Conservation (phyloP, 78 protist genomes). For the Parvularia atlantis region DNA sequence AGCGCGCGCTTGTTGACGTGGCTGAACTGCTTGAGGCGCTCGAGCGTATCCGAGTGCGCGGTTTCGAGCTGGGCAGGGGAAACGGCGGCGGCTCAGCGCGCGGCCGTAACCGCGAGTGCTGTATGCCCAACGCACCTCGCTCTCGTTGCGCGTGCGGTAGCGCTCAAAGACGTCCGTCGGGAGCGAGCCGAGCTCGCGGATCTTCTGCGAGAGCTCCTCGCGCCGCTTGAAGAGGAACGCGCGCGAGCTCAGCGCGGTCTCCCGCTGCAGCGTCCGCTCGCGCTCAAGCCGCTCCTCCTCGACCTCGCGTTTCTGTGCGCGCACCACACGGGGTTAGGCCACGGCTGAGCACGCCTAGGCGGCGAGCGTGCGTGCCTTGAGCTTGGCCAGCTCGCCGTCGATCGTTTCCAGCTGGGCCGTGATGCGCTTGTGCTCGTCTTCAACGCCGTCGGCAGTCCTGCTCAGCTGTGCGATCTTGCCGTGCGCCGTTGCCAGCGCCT, state of each 20-base stretch:
- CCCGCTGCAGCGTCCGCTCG: neutral
- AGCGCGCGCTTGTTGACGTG: slow-evolving; percentile 94
- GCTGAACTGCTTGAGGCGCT: slow-evolving; percentile 43
- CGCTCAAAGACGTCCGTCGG: slow-evolving; percentile 30
- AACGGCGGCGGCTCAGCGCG: too few relatives aligned
- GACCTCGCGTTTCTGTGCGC: too few relatives aligned
- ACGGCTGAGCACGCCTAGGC: too few relatives aligned
- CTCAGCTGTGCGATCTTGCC: neutral
- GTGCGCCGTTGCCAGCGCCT: neutral
- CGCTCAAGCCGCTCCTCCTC: neutral
- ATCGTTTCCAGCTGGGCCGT: neutral
- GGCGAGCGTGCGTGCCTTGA: neutral
- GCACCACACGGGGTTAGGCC: too few relatives aligned
- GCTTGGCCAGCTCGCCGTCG: neutral
- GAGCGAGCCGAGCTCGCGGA: slow-evolving; percentile 69
- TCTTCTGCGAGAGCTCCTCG: slow-evolving; percentile 19
- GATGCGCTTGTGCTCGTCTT: neutral
- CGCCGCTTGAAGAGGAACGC: too few relatives aligned
- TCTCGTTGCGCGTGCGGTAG: too few relatives aligned
- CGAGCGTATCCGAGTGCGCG: too few relatives aligned
- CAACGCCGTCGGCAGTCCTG: neutral
- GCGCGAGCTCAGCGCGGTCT: neutral
- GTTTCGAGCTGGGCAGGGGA: too few relatives aligned
- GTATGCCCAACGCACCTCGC: too few relatives aligned
- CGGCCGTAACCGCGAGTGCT: too few relatives aligned